phyloP scores from a whole-genome alignment of 1,139 yeast genomes.

The Torulaspora globosa region DNA sequence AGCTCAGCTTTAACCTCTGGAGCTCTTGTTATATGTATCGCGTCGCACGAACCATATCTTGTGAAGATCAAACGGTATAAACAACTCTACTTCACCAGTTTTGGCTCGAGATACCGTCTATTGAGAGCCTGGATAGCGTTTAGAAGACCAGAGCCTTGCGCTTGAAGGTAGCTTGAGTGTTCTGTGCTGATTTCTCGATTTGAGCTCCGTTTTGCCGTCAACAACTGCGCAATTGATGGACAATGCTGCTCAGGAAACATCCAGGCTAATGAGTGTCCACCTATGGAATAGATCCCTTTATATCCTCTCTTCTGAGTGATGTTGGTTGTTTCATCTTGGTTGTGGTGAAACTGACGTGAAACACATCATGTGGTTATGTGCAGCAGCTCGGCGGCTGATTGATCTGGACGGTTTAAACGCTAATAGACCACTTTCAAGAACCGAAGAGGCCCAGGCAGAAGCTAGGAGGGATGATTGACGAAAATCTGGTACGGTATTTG shows the following conservation, averaged over 20 bases:
- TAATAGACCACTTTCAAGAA: not conserved
- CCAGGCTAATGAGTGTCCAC: no score
- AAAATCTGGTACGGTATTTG: constrained; percentile 20
- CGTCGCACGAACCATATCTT: not conserved
- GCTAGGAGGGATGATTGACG: not conserved
- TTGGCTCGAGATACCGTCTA: not conserved
- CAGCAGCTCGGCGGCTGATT: constrained; percentile 7
- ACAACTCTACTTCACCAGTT: not conserved
- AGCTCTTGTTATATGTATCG: not conserved
- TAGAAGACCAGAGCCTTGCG: no score
- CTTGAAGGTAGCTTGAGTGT: no score
- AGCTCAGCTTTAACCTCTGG: not conserved
- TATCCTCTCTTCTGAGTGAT: not conserved
- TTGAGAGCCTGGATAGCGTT: not conserved
- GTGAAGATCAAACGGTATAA: not conserved
- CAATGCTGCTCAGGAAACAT: not conserved
- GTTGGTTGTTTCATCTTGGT: not conserved
- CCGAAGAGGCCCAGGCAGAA: not conserved
- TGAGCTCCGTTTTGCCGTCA: not conserved
- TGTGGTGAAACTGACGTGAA: constrained; percentile 3
- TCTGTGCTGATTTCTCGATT: not conserved
- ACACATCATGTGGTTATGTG: constrained; percentile 1
- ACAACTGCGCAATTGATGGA: not conserved
- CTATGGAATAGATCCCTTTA: not conserved
- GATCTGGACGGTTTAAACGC: not conserved